Conservation (phyloP, 805 yeast genomes). For the Barnettozyma vustinii region DNA sequence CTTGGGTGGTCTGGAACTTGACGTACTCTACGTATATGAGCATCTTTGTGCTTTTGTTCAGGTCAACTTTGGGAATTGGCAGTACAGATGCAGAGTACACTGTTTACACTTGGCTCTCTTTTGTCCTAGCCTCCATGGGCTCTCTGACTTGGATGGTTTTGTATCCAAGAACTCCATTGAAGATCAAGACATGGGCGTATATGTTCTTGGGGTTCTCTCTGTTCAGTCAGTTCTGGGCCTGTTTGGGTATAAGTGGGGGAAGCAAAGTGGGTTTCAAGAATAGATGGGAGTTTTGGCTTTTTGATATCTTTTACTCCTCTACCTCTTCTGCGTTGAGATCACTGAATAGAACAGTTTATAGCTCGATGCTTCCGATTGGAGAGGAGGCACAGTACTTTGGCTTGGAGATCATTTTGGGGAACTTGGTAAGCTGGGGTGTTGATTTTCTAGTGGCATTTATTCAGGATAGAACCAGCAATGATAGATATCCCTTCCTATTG, state of each 20-base stretch:
- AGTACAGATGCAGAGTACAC: constrained; percentile 34
- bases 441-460: constrained; percentile 33
- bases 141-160: constrained; percentile 34
- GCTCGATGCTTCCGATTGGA: constrained; percentile 35
- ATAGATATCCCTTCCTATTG: constrained; percentile 33
- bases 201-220: constrained; percentile 28
- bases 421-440: constrained; percentile 39
- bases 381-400: constrained; percentile 41
- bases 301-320: constrained; percentile 33
- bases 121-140: constrained; percentile 30
- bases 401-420: constrained; percentile 35
- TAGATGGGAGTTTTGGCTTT: constrained; percentile 39
- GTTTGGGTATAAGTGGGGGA: constrained; percentile 28
- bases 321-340: constrained; percentile 33
- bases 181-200: constrained; percentile 34
- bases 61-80: constrained; percentile 36
- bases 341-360: constrained; percentile 32
- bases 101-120: constrained; percentile 33
- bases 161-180: constrained; percentile 25
- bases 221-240: constrained; percentile 35
- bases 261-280: constrained; percentile 34
- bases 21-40: constrained; percentile 31
- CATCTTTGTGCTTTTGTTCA: constrained; percentile 32
- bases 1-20: constrained; percentile 40
- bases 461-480: constrained; percentile 35